phyloP scores from a whole-genome alignment of 2,329 filamentous ascomycete species.

The Fusarium sp. region DNA sequence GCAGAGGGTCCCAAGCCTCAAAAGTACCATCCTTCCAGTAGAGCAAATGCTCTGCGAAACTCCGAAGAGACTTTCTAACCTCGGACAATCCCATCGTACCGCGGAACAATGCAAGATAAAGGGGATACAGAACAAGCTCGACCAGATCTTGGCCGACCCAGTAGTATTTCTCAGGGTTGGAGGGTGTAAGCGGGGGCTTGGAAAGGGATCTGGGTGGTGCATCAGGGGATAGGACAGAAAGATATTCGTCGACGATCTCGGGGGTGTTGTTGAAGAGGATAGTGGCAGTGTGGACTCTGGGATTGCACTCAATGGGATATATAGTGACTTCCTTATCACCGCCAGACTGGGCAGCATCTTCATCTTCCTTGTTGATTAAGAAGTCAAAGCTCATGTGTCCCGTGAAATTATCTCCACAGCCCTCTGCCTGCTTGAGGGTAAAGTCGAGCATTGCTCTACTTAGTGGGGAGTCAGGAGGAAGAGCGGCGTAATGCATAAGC shows the following conservation, averaged over 20 bases:
- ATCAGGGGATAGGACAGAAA: conserved; percentile 58
- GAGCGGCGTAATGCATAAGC: conserved; percentile 74
- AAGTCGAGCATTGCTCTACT: conserved; percentile 73
- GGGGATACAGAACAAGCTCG: conserved; percentile 61
- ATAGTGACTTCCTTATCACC: conserved; percentile 55
- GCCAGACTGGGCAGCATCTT: conserved; percentile 13
- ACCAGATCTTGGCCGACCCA: conserved; percentile 78
- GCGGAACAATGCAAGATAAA: conserved; percentile 53
- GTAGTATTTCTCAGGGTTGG: conserved; percentile 59
- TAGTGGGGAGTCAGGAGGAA: conserved; percentile 67
- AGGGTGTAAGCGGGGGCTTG: conserved; percentile 43
- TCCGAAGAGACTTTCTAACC: conserved; percentile 41
- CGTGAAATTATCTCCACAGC: conserved; percentile 66
- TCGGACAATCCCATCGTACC: conserved; percentile 42
- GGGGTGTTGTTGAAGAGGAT: conserved; percentile 67
- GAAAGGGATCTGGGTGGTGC: conserved; percentile 4
- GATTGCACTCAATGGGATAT: conserved; percentile 80
- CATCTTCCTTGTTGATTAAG: conserved; percentile 59
- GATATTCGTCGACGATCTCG: conserved; percentile 65
- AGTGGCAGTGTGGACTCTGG: conserved; percentile 76
- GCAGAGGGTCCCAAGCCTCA: conserved; percentile 67
- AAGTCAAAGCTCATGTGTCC: conserved; percentile 82
- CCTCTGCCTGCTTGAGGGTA: conserved; percentile 69
- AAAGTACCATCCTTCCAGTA: conserved; percentile 70
- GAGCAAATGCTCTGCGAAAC: conserved; percentile 56